phyloP scores from a whole-genome alignment of 1,284 basidiomycete genomes.

The Amylostereum areolatum region DNA sequence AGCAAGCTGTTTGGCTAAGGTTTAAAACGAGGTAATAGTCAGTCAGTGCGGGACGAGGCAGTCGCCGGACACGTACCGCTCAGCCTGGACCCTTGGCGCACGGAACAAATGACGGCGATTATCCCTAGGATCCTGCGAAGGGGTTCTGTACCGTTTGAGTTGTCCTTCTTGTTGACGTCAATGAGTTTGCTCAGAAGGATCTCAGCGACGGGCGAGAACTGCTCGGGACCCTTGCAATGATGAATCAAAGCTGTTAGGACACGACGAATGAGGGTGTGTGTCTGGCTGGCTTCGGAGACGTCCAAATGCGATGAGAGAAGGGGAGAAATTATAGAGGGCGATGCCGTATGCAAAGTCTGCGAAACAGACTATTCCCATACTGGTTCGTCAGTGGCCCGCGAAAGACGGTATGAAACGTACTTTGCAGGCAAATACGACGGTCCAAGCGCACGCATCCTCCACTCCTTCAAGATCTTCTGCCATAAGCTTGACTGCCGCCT shows the following conservation, averaged over 20 bases:
- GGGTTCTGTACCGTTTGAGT: constrained; percentile 5
- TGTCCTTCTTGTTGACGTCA: constrained; percentile 12
- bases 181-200: constrained; percentile 35
- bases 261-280: constrained; percentile 57
- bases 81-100: constrained; percentile 61
- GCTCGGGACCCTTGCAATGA: constrained; percentile 65
- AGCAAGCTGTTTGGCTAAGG: constrained; percentile 42
- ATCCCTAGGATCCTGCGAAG: constrained; percentile 22
- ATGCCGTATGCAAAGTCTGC: constrained; percentile 74
- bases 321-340: constrained; percentile 54
- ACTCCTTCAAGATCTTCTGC: constrained; percentile 37
- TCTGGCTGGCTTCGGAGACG: constrained; percentile 30
- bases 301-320: constrained; percentile 51
- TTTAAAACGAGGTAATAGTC: constrained; percentile 1
- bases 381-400: constrained; percentile 13
- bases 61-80: constrained; percentile 32
- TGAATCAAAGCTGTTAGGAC: constrained; percentile 76
- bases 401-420: constrained; percentile 30
- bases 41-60: background rate
- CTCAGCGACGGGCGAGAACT: constrained; percentile 58
- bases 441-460: constrained; percentile 62
- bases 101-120: constrained; percentile 44
- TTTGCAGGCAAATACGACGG: constrained; percentile 66
- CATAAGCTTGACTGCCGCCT: constrained; percentile 45
- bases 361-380: constrained; percentile 52